Base-by-base conservation (phyloP, 352 stramenopile species). In the Phytophthora ramorum region DNA sequence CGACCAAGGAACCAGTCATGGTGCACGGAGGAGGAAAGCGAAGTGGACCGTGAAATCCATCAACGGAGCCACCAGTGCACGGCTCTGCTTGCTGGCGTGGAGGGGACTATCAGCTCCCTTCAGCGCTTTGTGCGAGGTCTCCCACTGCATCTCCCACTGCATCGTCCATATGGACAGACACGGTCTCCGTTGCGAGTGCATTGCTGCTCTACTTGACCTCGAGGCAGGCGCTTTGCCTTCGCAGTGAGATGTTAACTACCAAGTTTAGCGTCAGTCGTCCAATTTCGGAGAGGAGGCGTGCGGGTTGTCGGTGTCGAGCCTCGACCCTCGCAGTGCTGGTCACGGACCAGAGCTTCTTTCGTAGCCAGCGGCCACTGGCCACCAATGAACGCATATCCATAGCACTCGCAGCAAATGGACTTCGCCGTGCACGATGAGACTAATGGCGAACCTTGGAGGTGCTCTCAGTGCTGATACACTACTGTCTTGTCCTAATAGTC, bases 1-100 rank as follows among this genome's bases (percentile, higher is more conserved):
- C 40, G 32, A 66, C 49, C 38, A 66, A n/a, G 22, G 63, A 66
- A 13, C 37, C 47, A 34, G 24, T 71, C 63, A 71, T 71, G 24
- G 6, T 49, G 47, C 4, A 19, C 20, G 30, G 20, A 41, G 34
- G 55, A 41, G 32, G 65, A 71, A 54, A 10, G 12, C 24, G 26
- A 38, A 71, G 63, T 71, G 63, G 40, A 35, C 14, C 50, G 35
- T 22, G n/a, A 41, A 41, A 22, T 43, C 19, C 38, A 59, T 35
- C 2, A 28, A 57, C 17, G 19, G 32, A 34, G 28, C 38, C 22
- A 41, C n/a, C 28, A n/a, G 8, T 40, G 62, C 48, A 58, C 40
- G 49, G 41, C 43, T 66, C 43, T 61, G 55, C 16, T 24, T 52
- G 46, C 26, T 63, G 45, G 46, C 51, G 61, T 63, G 52, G 45